Percentiles rank a stretch among this genome's conserved stretches.
Conservation (phyloP, 2,329 filamentous ascomycete species). For the Chaetomium strumarium region DNA sequence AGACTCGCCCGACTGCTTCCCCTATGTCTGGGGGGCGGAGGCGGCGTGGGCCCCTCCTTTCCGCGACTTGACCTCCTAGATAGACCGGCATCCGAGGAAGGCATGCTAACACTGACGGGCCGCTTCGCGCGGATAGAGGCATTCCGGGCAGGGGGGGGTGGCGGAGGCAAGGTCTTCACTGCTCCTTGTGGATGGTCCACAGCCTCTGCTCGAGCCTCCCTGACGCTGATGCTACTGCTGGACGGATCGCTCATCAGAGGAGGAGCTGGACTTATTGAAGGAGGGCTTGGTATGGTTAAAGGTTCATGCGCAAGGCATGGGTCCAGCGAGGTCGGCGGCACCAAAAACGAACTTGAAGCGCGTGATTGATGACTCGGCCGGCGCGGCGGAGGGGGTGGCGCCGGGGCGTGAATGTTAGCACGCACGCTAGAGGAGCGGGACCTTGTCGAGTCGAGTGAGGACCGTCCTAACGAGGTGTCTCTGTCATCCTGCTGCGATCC, state of each 20-base stretch:
- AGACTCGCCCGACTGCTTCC: not conserved
- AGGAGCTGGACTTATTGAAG: not conserved
- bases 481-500: conserved; percentile 32
- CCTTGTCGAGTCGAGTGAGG: conserved; percentile 45
- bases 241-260: not conserved
- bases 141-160: conserved; percentile 31
- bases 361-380: conserved; percentile 39
- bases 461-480: conserved; percentile 35
- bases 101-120: conserved; percentile 33
- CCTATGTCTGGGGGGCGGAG: conserved; percentile 32
- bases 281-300: not conserved
- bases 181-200: not conserved
- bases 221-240: conserved; percentile 21
- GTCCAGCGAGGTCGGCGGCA: conserved; percentile 13
- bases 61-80: conserved; percentile 21
- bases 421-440: conserved; percentile 43
- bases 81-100: not conserved
- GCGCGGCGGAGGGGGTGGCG: conserved; percentile 52
- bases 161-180: conserved; percentile 31
- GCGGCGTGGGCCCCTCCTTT: conserved; percentile 20
- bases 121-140: conserved; percentile 35
- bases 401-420: conserved; percentile 38
- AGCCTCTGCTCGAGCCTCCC: conserved; percentile 6
- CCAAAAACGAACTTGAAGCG: conserved; percentile 21
- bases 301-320: not conserved